phyloP scores from a whole-genome alignment of 163 green algal species.

The Scenedesmus sp. region DNA sequence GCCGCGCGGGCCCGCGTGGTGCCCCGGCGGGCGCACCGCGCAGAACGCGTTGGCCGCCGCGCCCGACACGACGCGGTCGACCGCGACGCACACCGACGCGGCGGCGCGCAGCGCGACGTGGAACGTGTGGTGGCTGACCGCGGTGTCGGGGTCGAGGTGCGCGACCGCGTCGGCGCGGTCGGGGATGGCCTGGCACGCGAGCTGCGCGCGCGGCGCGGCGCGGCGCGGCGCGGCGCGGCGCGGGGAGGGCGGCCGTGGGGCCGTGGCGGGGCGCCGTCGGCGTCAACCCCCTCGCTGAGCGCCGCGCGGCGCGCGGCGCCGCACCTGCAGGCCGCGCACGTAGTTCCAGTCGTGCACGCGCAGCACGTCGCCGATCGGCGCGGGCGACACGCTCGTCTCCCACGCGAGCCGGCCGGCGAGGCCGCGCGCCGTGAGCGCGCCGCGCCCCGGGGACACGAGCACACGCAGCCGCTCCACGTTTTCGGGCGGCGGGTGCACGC shows the following conservation, averaged over 20 bases:
- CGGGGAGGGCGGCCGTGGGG: too few relatives aligned
- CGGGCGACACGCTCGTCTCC: conserved; percentile 56
- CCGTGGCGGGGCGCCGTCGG: too few relatives aligned
- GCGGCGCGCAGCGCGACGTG: conserved; percentile 79
- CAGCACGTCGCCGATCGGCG: conserved; percentile 83
- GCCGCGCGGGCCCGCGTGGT: conserved; percentile 75
- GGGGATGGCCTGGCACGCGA: conserved; percentile 60
- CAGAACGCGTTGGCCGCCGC: conserved; percentile 87
- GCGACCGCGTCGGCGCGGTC: conserved; percentile 60
- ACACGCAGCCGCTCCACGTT: conserved; percentile 83
- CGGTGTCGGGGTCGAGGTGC: conserved; percentile 89
- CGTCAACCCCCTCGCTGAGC: too few relatives aligned
- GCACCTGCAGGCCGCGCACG: conserved; percentile 71
- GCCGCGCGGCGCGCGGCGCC: neutral
- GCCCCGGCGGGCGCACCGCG: conserved; percentile 86
- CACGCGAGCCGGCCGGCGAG: conserved; percentile 59
- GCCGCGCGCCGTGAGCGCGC: conserved; percentile 64
- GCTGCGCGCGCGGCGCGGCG: conserved; percentile 27
- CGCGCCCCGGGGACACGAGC: conserved; percentile 54
- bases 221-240: too few relatives aligned
- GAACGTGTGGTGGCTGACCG: conserved; percentile 76
- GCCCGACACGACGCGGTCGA: conserved; percentile 78
- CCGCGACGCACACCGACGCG: conserved; percentile 75
- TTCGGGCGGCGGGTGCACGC: conserved; percentile 71
- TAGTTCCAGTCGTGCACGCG: conserved; percentile 93